Evolutionary conservation across 2,329 filamentous ascomycete genomes (phyloP).

Genomic region (Penicillium sp.): DNA sequence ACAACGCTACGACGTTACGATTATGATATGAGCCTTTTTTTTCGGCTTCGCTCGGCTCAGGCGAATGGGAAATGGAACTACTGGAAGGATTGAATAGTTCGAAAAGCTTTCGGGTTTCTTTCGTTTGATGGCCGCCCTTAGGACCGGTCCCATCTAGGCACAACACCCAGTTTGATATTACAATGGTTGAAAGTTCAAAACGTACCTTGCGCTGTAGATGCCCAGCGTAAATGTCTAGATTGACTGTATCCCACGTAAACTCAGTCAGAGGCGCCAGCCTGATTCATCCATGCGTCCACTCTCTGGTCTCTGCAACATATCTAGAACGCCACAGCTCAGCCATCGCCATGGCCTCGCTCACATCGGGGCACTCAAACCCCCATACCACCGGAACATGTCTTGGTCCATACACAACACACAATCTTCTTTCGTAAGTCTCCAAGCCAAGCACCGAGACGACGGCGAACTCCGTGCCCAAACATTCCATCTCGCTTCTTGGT

Average conservation of each 20-base stretch:
- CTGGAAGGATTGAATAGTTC: not conserved
- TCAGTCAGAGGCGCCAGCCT: not conserved
- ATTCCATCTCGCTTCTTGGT: not conserved
- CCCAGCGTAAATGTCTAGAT: not conserved
- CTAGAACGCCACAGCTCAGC: not conserved
- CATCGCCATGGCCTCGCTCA: not conserved
- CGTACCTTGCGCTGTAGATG: not conserved
- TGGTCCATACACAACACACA: not conserved
- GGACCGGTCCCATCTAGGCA: not conserved
- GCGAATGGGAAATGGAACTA: slow-evolving; percentile 4
- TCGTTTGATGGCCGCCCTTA: not conserved
- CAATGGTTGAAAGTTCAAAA: not conserved
- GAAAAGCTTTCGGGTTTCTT: slow-evolving; percentile 8
- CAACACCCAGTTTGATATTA: not conserved
- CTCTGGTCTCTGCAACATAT: not conserved
- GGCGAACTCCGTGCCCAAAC: not conserved
- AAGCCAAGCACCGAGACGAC: not conserved
- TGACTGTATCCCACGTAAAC: not conserved
- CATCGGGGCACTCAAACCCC: not conserved
- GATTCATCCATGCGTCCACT: not conserved
- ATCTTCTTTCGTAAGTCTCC: not conserved
- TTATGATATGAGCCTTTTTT: slow-evolving; percentile 9
- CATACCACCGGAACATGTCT: not conserved
- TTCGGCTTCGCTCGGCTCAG: slow-evolving; percentile 6
- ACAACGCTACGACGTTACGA: slow-evolving; percentile 22